phyloP scores from a whole-genome alignment of 805 yeast species.

The Sugiyamaella valdiviana region DNA sequence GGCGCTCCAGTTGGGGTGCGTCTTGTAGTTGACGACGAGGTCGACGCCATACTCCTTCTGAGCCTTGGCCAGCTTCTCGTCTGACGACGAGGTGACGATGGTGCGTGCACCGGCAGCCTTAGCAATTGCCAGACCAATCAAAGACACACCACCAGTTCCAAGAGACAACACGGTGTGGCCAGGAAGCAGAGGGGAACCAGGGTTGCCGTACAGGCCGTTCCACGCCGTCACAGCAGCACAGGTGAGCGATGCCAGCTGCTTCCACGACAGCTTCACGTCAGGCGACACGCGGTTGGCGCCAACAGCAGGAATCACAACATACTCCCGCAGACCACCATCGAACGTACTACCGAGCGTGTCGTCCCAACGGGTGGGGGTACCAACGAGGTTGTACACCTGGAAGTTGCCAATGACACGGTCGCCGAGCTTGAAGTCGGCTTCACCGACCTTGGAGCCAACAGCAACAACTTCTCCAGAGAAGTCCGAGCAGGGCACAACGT shows the following conservation, averaged over 20 bases:
- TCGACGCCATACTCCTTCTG: conserved; percentile 8
- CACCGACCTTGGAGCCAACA: conserved; percentile 1
- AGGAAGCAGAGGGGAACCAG: conserved; percentile 5
- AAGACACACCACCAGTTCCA: conserved; percentile 14
- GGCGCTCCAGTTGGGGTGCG: conserved; percentile 6
- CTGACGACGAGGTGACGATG: conserved; percentile 12
- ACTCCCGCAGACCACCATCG: conserved; percentile 13
- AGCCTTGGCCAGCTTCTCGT: conserved; percentile 8
- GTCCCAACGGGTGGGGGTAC: no score
- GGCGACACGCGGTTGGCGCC: conserved; percentile 6
- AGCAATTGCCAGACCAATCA: conserved; percentile 10
- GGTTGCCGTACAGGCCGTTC: conserved; percentile 10
- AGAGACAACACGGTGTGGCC: conserved; percentile 9
- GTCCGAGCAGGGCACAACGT: conserved; percentile 12
- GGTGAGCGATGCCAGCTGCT: conserved; percentile 5
- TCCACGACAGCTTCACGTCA: conserved; percentile 9
- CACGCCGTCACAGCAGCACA: conserved; percentile 14
- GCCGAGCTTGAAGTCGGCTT: conserved; percentile 4
- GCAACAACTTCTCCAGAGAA: conserved; percentile 9
- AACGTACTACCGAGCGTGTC: conserved; percentile 6
- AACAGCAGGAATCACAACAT: conserved; percentile 1
- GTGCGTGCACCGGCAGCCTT: conserved; percentile 14
- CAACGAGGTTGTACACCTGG: neutral
- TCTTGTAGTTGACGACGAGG: conserved; percentile 9
- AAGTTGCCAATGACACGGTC: conserved; percentile 10